Evolutionary conservation across 2,329 filamentous ascomycete genomes (phyloP), one percentile per base, ranked within the genome.

Genomic region (Trichoderma pleuroti): DNA sequence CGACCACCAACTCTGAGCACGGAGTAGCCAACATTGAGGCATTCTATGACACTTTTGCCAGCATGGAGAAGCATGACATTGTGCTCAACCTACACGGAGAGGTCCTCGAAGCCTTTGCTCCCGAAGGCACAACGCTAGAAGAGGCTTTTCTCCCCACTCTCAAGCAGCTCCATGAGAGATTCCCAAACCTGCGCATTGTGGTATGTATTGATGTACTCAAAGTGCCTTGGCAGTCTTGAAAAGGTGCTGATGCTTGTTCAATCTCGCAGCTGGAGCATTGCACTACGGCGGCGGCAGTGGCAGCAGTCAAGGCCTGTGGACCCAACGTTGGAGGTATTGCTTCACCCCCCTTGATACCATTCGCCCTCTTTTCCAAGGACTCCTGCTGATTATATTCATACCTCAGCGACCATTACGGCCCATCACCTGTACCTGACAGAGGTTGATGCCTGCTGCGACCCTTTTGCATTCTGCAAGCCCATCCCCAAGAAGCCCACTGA

Each of bases 41-140:
- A 36, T 95, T 93, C 82, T 92, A 92, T 78, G 88, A 89, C 8
- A 92, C 95, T 16, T 97, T 98, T 78, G 87, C 86, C n/a, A 92
- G 93, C 74, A 98, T 98, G 94, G 92, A 97, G 78, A 83, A 90
- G 72, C 88, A 94, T 74, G 90, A 91, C 74, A 12, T 64, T 74
- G 87, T 97, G n/a, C 86, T 97, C 54, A 98, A 98, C 82, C 84
- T 98, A n/a, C 94, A 98, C 79, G 95, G 94, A 74, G 95, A 98
- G 82, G 88, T 91, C n/a, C 91, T 81, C 3, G 81, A 81, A 70
- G 78, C 80, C 5, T 77, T 81, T 60, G 80, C 90, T 0, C 85
- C 86, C 2, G 84, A 84, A n/a, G 80, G 78, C 28, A 73, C 80
- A 36, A 83, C 84, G 1, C 76, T 84, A 4, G 83, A 85, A 74